Conservation (phyloP, 768 basidiomycete genomes). For the Cyathus striatus region DNA sequence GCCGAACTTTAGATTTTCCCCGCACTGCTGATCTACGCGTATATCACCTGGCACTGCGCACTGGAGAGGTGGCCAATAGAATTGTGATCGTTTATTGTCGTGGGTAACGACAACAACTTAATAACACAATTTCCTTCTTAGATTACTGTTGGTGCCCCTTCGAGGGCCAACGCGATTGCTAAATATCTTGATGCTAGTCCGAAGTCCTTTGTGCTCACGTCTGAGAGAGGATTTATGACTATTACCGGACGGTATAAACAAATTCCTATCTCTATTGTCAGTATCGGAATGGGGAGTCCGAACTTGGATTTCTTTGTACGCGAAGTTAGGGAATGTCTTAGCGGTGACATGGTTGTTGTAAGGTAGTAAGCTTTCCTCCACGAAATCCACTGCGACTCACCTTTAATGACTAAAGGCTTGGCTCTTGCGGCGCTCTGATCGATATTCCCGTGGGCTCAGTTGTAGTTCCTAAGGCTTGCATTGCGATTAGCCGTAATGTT, state of each 20-base stretch:
- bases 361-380: constrained; percentile 24
- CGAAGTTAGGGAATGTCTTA: constrained; percentile 70
- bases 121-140: constrained; percentile 16
- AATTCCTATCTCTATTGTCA: constrained; percentile 64
- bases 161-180: constrained; percentile 60
- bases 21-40: constrained; percentile 68
- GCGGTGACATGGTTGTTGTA: constrained; percentile 52
- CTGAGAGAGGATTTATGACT: constrained; percentile 74
- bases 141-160: constrained; percentile 73
- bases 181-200: constrained; percentile 54
- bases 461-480: constrained; percentile 63
- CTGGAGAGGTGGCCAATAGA: constrained; percentile 78
- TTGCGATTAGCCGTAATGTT: constrained; percentile 69
- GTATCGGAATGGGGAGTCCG: constrained; percentile 80
- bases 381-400: constrained; percentile 1
- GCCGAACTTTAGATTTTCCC: constrained; percentile 57
- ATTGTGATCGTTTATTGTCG: constrained; percentile 41
- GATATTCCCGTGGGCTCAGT: constrained; percentile 72
- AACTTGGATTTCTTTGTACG: constrained; percentile 86
- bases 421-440: constrained; percentile 71
- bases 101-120: neutral
- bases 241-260: constrained; percentile 64
- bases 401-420: constrained; percentile 43
- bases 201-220: constrained; percentile 54
- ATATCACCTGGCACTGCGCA: constrained; percentile 72